These are phyloP conservation scores for Aphanomyces cochlioides DNA, from an alignment of 352 stramenopile genomes.

Conservation along the genomic window DNA sequence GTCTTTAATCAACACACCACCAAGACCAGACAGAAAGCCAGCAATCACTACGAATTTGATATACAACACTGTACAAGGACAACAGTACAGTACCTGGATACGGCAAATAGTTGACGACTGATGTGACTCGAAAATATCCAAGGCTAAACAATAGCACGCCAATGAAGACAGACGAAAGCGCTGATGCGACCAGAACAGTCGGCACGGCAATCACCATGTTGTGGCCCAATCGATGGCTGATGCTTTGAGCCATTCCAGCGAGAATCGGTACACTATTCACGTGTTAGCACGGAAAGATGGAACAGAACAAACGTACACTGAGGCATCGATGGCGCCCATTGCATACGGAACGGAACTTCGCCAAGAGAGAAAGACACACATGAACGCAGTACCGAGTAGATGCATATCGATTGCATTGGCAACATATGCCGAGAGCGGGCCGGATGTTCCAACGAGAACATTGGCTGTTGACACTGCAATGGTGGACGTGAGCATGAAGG, in stretches of 20 bases:
- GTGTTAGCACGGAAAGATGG: background rate
- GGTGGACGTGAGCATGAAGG: slow-evolving; percentile 72
- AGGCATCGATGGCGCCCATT: slow-evolving; percentile 72
- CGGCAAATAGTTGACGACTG: slow-evolving; percentile 80
- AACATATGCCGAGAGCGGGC: slow-evolving; percentile 54
- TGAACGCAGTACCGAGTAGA: slow-evolving; percentile 59
- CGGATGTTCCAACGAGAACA: slow-evolving; percentile 66
- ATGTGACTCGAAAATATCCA: slow-evolving; percentile 64
- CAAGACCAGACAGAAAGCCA: slow-evolving; percentile 75
- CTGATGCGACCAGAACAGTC: slow-evolving; percentile 69
- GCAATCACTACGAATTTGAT: slow-evolving; percentile 47
- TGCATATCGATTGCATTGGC: slow-evolving; percentile 84
- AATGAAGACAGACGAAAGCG: slow-evolving; percentile 59
- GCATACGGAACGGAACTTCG: slow-evolving; percentile 71
- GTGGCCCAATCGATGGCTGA: slow-evolving; percentile 53
- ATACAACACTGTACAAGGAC: background rate
- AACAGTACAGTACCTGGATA: slow-evolving; percentile 44
- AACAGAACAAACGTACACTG: slow-evolving; percentile 49
- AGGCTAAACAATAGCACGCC: slow-evolving; percentile 64
- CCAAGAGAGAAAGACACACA: slow-evolving; percentile 71
- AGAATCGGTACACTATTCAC: slow-evolving; percentile 56
- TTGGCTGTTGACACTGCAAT: slow-evolving; percentile 74
- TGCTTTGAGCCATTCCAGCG: slow-evolving; percentile 65
- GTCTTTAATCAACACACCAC: slow-evolving; percentile 71
- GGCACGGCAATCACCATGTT: slow-evolving; percentile 61